Percentiles rank a stretch among this genome's conserved stretches.
Evolutionary conservation across 345 rosid genomes (phyloP).

Genomic region (Hibiscus trionum): DNA sequence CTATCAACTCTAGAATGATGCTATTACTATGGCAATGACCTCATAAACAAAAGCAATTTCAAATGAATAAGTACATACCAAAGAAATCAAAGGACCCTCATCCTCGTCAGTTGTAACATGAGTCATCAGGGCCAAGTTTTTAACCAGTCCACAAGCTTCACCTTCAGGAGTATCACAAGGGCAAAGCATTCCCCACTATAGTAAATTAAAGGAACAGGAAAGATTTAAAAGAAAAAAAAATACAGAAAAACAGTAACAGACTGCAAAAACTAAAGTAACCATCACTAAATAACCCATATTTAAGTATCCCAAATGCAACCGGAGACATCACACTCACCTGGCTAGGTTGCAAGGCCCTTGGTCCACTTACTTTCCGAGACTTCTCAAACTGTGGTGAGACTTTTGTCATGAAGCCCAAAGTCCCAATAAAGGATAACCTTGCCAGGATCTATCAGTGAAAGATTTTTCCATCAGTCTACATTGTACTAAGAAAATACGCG

Average conservation of each 20-base stretch:
- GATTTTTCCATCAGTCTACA: conserved; percentile 19
- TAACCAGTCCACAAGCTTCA: conserved; percentile 92
- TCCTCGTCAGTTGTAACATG: conserved; percentile 94
- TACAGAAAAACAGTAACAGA: background rate
- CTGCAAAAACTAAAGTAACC: background rate
- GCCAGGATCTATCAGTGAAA: conserved; percentile 45
- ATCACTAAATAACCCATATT: background rate
- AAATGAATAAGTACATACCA: conserved; percentile 36
- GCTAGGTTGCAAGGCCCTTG: conserved; percentile 96
- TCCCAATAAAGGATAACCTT: conserved; percentile 77
- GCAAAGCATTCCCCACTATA: conserved; percentile 98
- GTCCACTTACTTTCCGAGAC: conserved; percentile 99
- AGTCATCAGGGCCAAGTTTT: conserved; percentile 97
- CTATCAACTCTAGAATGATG: background rate
- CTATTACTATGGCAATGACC: background rate
- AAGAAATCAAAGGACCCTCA: conserved; percentile 69
- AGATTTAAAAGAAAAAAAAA: background rate
- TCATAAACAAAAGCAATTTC: conserved; percentile 12
- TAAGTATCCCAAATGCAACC: background rate
- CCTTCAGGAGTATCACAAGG: conserved; percentile 99
- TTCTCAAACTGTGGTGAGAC: conserved; percentile 82
- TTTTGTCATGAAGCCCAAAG: conserved; percentile 78
- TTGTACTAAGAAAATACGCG: conserved; percentile 1
- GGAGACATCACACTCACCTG: conserved; percentile 45
- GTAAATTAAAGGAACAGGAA: conserved; percentile 4